These are phyloP conservation scores for Trichoderma koningiopsis DNA, from an alignment of 2,329 filamentous ascomycete genomes.

Conservation along the genomic window DNA sequence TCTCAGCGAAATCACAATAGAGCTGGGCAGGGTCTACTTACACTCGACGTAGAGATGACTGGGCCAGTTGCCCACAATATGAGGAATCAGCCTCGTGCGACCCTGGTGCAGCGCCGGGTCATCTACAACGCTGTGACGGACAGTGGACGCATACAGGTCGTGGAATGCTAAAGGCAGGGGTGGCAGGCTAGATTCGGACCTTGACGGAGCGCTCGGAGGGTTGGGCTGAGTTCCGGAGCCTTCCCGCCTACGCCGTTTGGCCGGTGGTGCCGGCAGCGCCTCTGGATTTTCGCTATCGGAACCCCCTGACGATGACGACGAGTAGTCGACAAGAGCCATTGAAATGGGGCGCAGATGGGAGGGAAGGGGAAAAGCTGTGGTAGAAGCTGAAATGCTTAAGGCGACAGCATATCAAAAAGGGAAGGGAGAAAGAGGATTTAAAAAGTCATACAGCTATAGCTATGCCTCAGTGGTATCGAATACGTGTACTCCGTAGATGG, in stretches of 20 bases:
- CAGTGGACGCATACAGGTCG: conserved; percentile 83
- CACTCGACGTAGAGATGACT: conserved; percentile 93
- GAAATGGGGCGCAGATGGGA: background rate
- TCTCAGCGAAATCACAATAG: background rate
- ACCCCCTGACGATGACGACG: conserved; percentile 40
- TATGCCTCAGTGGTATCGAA: background rate
- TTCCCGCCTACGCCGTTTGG: conserved; percentile 40
- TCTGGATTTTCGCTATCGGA: conserved; percentile 32
- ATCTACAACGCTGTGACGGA: conserved; percentile 75
- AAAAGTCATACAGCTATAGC: background rate
- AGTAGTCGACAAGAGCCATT: conserved; percentile 70
- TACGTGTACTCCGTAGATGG: background rate
- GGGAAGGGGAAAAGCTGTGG: background rate
- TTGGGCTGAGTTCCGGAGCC: conserved; percentile 9
- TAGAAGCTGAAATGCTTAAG: background rate
- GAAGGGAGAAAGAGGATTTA: background rate
- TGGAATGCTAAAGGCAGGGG: conserved; percentile 81
- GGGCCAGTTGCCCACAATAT: conserved; percentile 89
- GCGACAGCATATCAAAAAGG: background rate
- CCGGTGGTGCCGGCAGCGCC: conserved; percentile 38
- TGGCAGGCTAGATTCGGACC: conserved; percentile 51
- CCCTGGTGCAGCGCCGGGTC: conserved; percentile 85
- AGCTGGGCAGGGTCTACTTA: conserved; percentile 43
- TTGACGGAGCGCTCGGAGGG: conserved; percentile 4
- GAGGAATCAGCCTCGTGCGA: conserved; percentile 77